Evolutionary conservation across 441 rosid species (phyloP).

Genomic region (Arabidopsis hybrid): DNA sequence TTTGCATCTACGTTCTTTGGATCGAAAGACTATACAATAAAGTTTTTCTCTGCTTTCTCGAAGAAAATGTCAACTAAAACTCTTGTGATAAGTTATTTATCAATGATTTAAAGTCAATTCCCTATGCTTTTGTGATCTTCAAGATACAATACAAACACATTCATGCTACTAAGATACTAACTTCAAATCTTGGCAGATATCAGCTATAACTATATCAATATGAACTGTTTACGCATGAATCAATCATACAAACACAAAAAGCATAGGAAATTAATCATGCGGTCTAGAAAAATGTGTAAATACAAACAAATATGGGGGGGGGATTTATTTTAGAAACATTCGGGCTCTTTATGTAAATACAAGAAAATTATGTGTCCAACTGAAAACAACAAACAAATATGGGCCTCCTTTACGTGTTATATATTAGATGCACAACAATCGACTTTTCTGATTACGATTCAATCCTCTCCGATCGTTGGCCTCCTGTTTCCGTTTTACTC

Average conservation of each 20-base stretch:
- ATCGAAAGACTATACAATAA: neutral
- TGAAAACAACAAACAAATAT: constrained; percentile 5
- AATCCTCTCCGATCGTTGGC: constrained; percentile 14
- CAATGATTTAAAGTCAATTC: neutral
- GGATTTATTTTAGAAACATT: neutral
- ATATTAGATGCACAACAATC: constrained; percentile 12
- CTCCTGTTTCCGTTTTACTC: neutral
- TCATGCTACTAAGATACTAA: neutral
- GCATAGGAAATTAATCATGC: too few relatives aligned
- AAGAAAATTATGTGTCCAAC: constrained; percentile 14
- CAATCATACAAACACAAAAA: too few relatives aligned
- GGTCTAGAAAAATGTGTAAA: neutral
- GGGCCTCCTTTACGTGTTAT: constrained; percentile 11
- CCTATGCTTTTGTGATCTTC: neutral
- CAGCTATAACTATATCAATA: neutral
- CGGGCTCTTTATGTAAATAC: neutral
- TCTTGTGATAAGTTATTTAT: neutral
- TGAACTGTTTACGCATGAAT: too few relatives aligned
- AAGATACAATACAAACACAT: neutral
- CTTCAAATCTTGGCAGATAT: neutral
- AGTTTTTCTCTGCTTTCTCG: neutral
- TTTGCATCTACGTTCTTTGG: constrained; percentile 7
- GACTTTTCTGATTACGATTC: constrained; percentile 17
- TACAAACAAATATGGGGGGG: too few relatives aligned
- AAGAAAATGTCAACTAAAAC: neutral